Percentiles rank a stretch among this genome's conserved stretches.
These are phyloP conservation scores for Calendula officinalis DNA, from an alignment of 129 eudicot species.

Conservation along the genomic window DNA sequence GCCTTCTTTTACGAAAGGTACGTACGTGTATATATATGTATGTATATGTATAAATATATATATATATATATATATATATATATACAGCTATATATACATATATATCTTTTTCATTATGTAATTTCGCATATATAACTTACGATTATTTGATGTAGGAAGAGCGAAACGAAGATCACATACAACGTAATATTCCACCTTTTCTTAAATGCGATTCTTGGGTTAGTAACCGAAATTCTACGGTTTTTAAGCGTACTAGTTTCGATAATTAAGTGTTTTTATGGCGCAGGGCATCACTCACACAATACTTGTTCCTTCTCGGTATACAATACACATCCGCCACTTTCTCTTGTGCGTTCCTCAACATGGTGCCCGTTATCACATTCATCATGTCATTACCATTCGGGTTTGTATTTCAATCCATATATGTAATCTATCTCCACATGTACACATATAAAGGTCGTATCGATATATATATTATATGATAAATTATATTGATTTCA, in stretches of 20 bases:
- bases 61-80: too few species aligned
- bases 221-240: conserved; percentile 12
- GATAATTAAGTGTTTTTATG: neutral
- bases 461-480: neutral
- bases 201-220: conserved; percentile 69
- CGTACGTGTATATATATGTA: neutral
- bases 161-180: conserved; percentile 44
- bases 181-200: conserved; percentile 46
- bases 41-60: too few species aligned
- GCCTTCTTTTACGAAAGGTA: conserved; percentile 68
- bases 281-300: conserved; percentile 59
- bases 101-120: neutral
- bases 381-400: conserved; percentile 63
- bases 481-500: too few species aligned
- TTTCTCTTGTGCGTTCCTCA: conserved; percentile 67
- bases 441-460: neutral
- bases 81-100: too few species aligned
- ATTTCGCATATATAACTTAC: neutral
- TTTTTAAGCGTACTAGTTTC: conserved; percentile 6
- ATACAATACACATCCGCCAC: conserved; percentile 65
- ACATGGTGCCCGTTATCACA: conserved; percentile 68
- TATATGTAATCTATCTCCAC: neutral
- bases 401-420: conserved; percentile 38
- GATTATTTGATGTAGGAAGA: conserved; percentile 45
- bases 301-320: conserved; percentile 65